phyloP scores from a whole-genome alignment of 768 basidiomycete genomes.

The Lentinula boryana region DNA sequence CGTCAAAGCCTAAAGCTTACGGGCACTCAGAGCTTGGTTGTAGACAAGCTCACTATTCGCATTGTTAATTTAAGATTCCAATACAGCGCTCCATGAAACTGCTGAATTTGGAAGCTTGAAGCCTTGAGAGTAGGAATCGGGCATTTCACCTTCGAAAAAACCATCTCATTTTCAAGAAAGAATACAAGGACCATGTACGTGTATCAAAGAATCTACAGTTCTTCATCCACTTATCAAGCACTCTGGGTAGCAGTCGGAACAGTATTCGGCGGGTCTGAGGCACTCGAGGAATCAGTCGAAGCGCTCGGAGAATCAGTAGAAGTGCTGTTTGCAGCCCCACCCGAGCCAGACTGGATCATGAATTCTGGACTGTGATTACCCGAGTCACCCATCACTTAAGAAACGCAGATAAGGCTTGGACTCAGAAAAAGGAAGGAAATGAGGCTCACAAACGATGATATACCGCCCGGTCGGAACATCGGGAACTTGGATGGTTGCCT shows the following conservation, averaged over 20 bases:
- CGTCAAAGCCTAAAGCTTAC: background rate
- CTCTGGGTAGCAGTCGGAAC: background rate
- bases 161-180: background rate
- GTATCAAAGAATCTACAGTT: background rate
- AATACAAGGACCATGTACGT: background rate
- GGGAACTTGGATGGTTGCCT: slow-evolving; percentile 38
- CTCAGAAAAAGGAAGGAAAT: background rate
- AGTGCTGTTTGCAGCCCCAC: background rate
- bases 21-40: background rate
- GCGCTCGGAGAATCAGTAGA: background rate
- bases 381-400: slow-evolving; percentile 50
- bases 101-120: background rate
- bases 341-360: slow-evolving; percentile 24
- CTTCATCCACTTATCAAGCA: background rate
- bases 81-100: too few species aligned
- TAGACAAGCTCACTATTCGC: too few species aligned
- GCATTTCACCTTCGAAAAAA: too few species aligned
- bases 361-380: slow-evolving; percentile 47
- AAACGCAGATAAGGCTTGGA: slow-evolving; percentile 1
- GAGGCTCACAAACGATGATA: slow-evolving; percentile 43
- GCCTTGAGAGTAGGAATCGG: background rate
- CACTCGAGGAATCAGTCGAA: background rate
- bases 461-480: slow-evolving; percentile 30
- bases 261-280: background rate
- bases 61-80: too few species aligned